Conservation (phyloP, 768 basidiomycete species). For the Termitomyces sp. region DNA sequence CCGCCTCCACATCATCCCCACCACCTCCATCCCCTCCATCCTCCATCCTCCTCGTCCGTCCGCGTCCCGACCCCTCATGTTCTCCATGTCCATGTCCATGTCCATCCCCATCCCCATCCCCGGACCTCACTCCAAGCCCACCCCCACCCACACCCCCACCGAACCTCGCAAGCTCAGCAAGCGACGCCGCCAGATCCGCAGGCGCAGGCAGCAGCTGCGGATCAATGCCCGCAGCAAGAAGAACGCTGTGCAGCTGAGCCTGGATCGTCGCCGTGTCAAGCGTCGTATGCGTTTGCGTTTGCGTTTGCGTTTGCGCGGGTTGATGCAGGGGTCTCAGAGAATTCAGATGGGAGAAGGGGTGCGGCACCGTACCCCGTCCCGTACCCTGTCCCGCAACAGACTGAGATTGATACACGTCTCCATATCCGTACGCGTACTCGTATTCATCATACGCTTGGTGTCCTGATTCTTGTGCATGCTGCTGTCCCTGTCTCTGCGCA, state of each 20-base stretch:
- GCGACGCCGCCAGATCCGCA: background rate
- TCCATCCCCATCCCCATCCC: too few species aligned
- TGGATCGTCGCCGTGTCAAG: background rate
- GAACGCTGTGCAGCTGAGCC: background rate
- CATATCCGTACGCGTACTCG: background rate
- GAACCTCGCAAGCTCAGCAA: background rate
- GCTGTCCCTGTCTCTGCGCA: background rate
- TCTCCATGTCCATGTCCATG: too few species aligned
- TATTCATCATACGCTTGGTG: background rate
- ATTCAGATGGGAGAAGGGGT: too few species aligned
- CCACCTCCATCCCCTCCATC: slow-evolving; percentile 1
- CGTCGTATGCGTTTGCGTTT: background rate
- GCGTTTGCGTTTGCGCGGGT: too few species aligned
- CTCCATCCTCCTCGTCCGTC: too few species aligned
- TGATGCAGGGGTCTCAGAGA: too few species aligned
- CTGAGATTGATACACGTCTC: background rate
- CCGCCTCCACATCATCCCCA: slow-evolving; percentile 8
- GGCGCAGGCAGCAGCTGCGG: background rate
- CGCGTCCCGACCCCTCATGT: too few species aligned
- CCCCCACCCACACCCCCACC: background rate
- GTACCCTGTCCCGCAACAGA: background rate
- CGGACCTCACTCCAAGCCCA: too few species aligned
- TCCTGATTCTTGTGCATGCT: background rate
- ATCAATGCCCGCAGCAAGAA: background rate
- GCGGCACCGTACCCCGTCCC: background rate